Percentiles rank a stretch among this genome's conserved stretches.
phyloP scores from a whole-genome alignment of 306 rosid genomes.

The Dryas drummondii region DNA sequence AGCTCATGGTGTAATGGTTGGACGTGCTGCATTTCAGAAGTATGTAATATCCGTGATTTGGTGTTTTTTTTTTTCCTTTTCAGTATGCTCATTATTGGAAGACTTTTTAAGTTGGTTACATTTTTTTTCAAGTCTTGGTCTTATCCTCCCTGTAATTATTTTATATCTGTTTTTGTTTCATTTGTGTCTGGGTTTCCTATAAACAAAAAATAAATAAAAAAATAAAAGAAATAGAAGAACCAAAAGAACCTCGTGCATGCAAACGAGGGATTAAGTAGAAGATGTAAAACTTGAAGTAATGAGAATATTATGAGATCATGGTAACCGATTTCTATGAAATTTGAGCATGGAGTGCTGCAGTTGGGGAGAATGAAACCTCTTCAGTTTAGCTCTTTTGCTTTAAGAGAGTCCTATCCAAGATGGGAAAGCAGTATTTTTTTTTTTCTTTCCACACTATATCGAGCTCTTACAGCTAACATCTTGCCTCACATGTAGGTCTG shows the following conservation, averaged over 20 bases:
- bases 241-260: not conserved
- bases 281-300: not conserved
- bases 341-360: not conserved
- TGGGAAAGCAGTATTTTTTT: not conserved
- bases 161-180: not conserved
- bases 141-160: not conserved
- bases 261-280: not conserved
- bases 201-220: conserved; percentile 2
- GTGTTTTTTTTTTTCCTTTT: not conserved
- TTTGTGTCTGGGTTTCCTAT: conserved; percentile 9
- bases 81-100: not conserved
- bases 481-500: not conserved
- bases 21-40: conserved; percentile 90
- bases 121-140: not conserved
- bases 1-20: conserved; percentile 99
- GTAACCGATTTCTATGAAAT: not conserved
- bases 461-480: not conserved
- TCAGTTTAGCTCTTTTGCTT: not conserved
- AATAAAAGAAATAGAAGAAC: not conserved
- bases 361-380: not conserved
- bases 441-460: not conserved
- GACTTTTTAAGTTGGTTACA: not conserved
- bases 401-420: not conserved
- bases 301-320: not conserved
- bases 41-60: conserved; percentile 32